Evolutionary conservation across 140 eudicot species (phyloP), one percentile per base, ranked within the genome.

Genomic region (Ambrosia hybrid): DNA sequence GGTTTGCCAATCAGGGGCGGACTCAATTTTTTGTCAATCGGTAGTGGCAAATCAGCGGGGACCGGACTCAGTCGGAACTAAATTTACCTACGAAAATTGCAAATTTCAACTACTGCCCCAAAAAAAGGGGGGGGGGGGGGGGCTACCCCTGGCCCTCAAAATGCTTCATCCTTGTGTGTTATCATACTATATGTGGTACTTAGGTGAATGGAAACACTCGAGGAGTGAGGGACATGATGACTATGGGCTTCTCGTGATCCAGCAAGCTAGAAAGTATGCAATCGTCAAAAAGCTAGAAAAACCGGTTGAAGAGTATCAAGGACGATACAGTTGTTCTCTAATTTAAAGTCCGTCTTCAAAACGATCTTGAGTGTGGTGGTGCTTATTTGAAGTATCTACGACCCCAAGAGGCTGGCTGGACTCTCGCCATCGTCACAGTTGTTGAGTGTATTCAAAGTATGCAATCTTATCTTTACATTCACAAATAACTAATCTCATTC

Each of bases 201-300:
- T 72, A 92, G 98, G 98, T 84, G 87, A 80, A 39, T 92, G 98
- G 98, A 92, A 89, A 64, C 96, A 89, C 79, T 68, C 83, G 3
- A 89, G 89, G 85, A 92, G 98, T 61, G 98, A 92, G 67, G 96
- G 98, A 55, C 98, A 92, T 75, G 98, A 89, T 12, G 98, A 92
- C 65, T 85, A 85, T 52, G 98, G 98, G 58, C 98, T 92, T 78
- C 95, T 92, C 6, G 98, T 89, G 71, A 86, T 95, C 5, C 92
- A 92, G 81, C 68, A 83, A 73, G 98, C 96, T 21, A 80, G 84
- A 82, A 93, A 89, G 80, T 83, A 93, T 36, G 97, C 98, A 41
- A 93, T 93, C 11, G 96, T 89, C 15, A 90, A 93, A 83, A 91
- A 83, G 73, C 86, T 92, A 53, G 96, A 85, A 33, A 75, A 82